These are phyloP conservation scores for Geosiphon pyriformis DNA, from an alignment of 192 early-diverging fungal species.

Conservation along the genomic window DNA sequence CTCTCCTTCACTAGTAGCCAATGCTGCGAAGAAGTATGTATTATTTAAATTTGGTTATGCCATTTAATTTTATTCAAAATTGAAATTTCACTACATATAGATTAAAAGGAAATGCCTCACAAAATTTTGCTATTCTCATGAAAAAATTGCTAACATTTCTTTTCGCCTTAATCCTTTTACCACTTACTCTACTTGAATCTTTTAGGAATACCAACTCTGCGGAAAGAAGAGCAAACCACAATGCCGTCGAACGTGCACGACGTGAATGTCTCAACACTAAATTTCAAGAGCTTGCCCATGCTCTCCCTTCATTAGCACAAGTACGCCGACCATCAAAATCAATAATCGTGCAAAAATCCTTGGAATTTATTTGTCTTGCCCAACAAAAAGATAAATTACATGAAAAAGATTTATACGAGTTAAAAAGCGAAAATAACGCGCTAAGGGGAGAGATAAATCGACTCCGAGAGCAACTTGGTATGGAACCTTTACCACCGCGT, in stretches of 20 bases:
- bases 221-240: constrained; percentile 72
- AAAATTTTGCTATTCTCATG: too few relatives aligned
- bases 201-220: constrained; percentile 35
- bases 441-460: constrained; percentile 59
- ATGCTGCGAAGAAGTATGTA: neutral
- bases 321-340: constrained; percentile 77
- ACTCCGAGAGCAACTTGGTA: constrained; percentile 50
- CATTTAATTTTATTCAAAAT: neutral
- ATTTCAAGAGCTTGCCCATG: constrained; percentile 77
- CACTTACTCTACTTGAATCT: neutral
- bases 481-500: constrained; percentile 38
- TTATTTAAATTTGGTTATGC: neutral
- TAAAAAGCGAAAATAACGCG: constrained; percentile 42
- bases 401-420: constrained; percentile 39
- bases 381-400: constrained; percentile 36
- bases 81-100: neutral
- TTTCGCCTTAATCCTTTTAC: neutral
- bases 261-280: constrained; percentile 74
- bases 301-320: constrained; percentile 65
- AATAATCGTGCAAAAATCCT: constrained; percentile 72
- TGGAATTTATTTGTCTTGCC: constrained; percentile 51
- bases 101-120: too few relatives aligned
- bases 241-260: constrained; percentile 74
- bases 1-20: neutral
- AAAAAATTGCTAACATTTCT: too few relatives aligned